Evolutionary conservation across 768 basidiomycete species (phyloP).

Genomic region (Boletus sp.): DNA sequence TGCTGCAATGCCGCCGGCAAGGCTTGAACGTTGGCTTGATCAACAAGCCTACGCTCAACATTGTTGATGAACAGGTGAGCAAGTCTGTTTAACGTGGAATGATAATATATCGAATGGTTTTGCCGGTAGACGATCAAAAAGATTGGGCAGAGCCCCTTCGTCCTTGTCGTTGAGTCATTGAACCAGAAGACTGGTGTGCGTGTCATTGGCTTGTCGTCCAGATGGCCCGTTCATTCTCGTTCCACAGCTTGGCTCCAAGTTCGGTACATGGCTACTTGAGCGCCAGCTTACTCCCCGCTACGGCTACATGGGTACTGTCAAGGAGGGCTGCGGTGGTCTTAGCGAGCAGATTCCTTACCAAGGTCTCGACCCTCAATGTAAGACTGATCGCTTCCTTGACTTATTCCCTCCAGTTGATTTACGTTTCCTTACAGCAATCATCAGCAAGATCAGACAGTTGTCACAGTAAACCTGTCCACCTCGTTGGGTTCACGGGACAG

Average conservation of each 20-base stretch:
- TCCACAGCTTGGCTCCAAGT: constrained; percentile 68
- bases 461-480: constrained; percentile 23
- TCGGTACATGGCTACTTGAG: constrained; percentile 85
- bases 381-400: constrained; percentile 24
- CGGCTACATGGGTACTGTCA: constrained; percentile 75
- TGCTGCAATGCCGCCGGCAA: constrained; percentile 64
- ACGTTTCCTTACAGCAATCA: constrained; percentile 38
- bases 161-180: constrained; percentile 81
- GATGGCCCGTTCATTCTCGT: background rate
- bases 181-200: constrained; percentile 85
- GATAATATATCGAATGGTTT: background rate
- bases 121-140: constrained; percentile 54
- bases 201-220: background rate
- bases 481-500: background rate
- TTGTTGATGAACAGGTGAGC: constrained; percentile 75
- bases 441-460: constrained; percentile 44
- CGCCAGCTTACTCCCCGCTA: constrained; percentile 78
- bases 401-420: background rate
- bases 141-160: constrained; percentile 72
- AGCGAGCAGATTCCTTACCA: constrained; percentile 85
- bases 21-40: constrained; percentile 82
- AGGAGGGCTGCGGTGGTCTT: constrained; percentile 75
- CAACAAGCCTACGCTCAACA: constrained; percentile 82
- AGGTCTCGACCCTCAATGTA: constrained; percentile 76
- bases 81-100: background rate